A percentile compares a stretch with the other conserved stretches of the same genome.
Evolutionary conservation across 331 rosid genomes (phyloP).

Genomic region (Pyracantha coccinea): DNA sequence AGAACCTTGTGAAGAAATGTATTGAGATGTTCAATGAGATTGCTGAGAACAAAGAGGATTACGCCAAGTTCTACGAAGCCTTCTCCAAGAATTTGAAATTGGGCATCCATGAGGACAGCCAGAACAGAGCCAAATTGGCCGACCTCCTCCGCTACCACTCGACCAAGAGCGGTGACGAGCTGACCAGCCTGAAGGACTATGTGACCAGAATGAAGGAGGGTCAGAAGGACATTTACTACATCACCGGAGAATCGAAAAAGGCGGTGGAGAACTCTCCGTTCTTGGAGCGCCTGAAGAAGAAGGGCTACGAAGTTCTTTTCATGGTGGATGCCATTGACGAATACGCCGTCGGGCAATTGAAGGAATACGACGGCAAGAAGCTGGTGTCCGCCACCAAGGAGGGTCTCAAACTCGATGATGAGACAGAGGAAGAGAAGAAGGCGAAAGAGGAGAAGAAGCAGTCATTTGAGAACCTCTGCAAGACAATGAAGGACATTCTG

Average conservation of each 20-base stretch:
- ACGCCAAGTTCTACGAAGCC: conserved; percentile 51
- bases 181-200: conserved; percentile 62
- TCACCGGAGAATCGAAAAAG: conserved; percentile 62
- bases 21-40: conserved; percentile 74
- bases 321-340: conserved; percentile 71
- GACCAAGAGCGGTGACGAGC: conserved; percentile 58
- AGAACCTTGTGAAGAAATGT: conserved; percentile 62
- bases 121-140: conserved; percentile 51
- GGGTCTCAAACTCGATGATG: conserved; percentile 53
- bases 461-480: conserved; percentile 56
- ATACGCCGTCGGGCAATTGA: conserved; percentile 52
- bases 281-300: conserved; percentile 58
- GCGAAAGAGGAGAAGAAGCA: conserved; percentile 49
- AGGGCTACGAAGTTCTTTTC: conserved; percentile 53
- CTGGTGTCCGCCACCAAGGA: conserved; percentile 62
- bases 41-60: conserved; percentile 59
- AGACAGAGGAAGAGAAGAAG: conserved; percentile 51
- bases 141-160: conserved; percentile 57
- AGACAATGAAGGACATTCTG: conserved; percentile 43
- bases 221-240: conserved; percentile 59
- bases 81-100: conserved; percentile 60
- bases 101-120: conserved; percentile 69
- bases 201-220: conserved; percentile 67
- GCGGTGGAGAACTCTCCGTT: conserved; percentile 72
- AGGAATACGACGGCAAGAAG: conserved; percentile 65